Percentiles rank a stretch among this genome's conserved stretches.
phyloP scores from a whole-genome alignment of 2,329 filamentous ascomycete species.

The Mycosphaerella sp. region DNA sequence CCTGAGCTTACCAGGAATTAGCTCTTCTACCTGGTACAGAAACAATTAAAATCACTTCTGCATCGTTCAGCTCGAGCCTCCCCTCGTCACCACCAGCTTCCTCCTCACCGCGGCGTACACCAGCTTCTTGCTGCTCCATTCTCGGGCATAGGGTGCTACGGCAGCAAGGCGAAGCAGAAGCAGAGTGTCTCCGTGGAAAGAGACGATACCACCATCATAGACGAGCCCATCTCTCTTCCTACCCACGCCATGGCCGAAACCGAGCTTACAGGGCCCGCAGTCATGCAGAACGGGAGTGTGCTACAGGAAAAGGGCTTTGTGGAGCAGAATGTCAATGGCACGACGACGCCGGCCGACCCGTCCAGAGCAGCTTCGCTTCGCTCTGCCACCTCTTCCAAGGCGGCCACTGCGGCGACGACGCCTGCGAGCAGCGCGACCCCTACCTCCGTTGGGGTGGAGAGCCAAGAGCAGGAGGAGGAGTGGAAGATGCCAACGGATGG shows the following conservation, averaged over 20 bases:
- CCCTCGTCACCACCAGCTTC: background rate
- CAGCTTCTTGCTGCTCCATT: background rate
- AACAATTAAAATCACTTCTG: no score
- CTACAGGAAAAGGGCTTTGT: background rate
- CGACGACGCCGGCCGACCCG: background rate
- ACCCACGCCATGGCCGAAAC: constrained; percentile 7
- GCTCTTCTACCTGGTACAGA: no score
- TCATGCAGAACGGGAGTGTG: constrained; percentile 1
- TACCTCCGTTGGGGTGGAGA: constrained; percentile 22
- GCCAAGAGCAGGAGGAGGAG: constrained; percentile 16
- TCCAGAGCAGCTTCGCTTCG: constrained; percentile 25
- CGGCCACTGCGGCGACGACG: constrained; percentile 21
- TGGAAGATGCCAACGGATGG: constrained; percentile 27
- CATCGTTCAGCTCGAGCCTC: background rate
- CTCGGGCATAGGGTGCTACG: background rate
- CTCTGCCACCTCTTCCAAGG: constrained; percentile 26
- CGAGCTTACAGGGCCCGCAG: background rate
- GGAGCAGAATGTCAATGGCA: constrained; percentile 4
- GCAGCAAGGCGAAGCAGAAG: background rate
- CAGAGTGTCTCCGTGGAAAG: background rate
- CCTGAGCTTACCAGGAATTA: no score
- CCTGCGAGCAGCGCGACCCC: constrained; percentile 14
- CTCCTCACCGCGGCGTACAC: background rate
- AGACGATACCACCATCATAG: background rate
- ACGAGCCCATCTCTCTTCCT: background rate